Evolutionary conservation across 371 early-diverging fungal species (phyloP), one percentile per base, ranked within the genome.

Genomic region (Mortierella sp.): DNA sequence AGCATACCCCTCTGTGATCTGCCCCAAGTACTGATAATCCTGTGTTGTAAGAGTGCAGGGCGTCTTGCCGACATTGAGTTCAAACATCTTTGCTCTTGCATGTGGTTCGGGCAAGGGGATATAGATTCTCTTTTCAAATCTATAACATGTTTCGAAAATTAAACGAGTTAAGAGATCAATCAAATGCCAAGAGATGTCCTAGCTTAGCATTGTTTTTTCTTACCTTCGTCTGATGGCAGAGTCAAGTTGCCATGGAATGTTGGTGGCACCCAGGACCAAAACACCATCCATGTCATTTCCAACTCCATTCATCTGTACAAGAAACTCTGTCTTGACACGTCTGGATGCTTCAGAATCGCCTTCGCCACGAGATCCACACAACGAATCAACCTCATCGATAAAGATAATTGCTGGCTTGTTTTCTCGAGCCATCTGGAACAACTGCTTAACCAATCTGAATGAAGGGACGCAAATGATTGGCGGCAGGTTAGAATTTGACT

Each of bases 291-390:
- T 95, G 75, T 98, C 97, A 75, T 96, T 94, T 26, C 97, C 97
- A 11, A 97, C 98, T 68, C 99, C 99, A 75, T 99, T 96, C 97
- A 99, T 98, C 85, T 98, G 99, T 40, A 99, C 98, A 11, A 98
- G 87, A 61, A 99, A 94, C 87, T 99, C 97, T 5, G 97, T 96
- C 86, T 96, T 96, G 84, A 99, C 97, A 67, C 99, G 89, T 63
- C 98, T 88, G 52, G 94, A 92, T 9, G 99, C 98, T 78, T 99
- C 99, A 24, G 92, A 91, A 87, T 98, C 98, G 11, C 97, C 98
- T 71, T 97, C 98, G 28, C 98, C 97, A 64, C 98, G 92, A 26
- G 94, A 83, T 32, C 98, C 97, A 83, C 97, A 96, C 49, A 99
- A 86, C 9, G 98, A 97, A 87, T 99, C 99, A n/a, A 99, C 95